Evolutionary conservation across 148 eudicot genomes (phyloP), one percentile per base, ranked within the genome.

Genomic region (Cornus kousa): DNA sequence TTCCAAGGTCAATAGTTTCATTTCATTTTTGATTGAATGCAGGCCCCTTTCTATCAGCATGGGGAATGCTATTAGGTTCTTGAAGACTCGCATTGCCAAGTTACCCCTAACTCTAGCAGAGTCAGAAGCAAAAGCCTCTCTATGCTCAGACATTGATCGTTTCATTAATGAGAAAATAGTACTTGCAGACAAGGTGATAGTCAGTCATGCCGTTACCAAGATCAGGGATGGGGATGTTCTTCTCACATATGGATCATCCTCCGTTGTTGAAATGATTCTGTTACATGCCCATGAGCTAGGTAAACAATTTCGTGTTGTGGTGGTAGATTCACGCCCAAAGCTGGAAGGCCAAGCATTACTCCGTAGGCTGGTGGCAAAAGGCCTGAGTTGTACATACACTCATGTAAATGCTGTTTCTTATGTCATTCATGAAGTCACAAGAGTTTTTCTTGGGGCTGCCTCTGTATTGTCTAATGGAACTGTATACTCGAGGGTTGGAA

Each of bases 1-100:
- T 22, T 80, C 97, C 32, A 95, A 86, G 83, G 84, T 95, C 85
- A 90, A 87, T 78, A 82, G 86, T 76, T 91, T 85, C 53, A 83
- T 95, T 68, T 95, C 99, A 31, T 95, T 88, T 82, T 74, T 95
- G 71, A 93, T 84, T 77, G 93, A 90, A 75, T 95, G 99, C 83
- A 83, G 97, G 78, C 99, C 97, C 74, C 89, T 95, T 76, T 91
- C 99, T 43, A 87, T 93, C 83, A 91, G 99, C 83, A 95, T 95
- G 99, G 99, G 99, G 60, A 93, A 93, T 83, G 97, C 97, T 71
- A 90, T 95, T 74, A 86, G 95, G 60, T 88, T 72, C 70, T 68
- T 95, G 16, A 95, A 95, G 85, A 77, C 88, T 76, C 87, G 88
- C 68, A 88, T 93, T 73, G 86, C 94, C 60, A 86, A 91, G 74